A percentile compares a stretch with the other conserved stretches of the same genome.
phyloP scores from a whole-genome alignment of 2,329 filamentous ascomycete species.

The Ophiostoma fasciatum region DNA sequence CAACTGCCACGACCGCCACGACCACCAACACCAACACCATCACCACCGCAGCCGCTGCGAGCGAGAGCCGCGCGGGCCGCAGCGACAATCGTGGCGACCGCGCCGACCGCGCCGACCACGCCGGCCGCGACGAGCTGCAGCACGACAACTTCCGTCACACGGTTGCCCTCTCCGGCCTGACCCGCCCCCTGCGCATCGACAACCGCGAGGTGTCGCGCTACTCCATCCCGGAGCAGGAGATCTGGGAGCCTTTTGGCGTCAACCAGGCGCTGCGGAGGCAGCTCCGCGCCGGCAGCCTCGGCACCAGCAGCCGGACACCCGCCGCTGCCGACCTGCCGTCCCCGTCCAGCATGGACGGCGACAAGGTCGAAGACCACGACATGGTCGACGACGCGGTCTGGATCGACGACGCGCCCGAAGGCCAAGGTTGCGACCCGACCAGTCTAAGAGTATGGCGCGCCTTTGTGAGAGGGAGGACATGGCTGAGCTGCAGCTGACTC shows the following conservation, averaged over 20 bases:
- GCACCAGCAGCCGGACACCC: not conserved
- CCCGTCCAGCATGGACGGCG: slow-evolving; percentile 16
- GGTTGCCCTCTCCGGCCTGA: not conserved
- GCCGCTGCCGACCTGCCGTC: not conserved
- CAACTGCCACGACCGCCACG: too few relatives aligned
- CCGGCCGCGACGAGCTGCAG: too few relatives aligned
- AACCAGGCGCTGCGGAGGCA: not conserved
- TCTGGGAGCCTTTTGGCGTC: slow-evolving; percentile 12
- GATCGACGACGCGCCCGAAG: slow-evolving; percentile 21
- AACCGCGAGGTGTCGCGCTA: slow-evolving; percentile 11
- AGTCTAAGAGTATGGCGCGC: slow-evolving; percentile 30
- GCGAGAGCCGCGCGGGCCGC: too few relatives aligned
- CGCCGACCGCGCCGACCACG: not conserved
- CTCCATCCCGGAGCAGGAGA: slow-evolving; percentile 3
- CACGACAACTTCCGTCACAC: not conserved
- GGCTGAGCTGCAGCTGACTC: not conserved
- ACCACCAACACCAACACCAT: too few relatives aligned
- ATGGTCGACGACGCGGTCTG: slow-evolving; percentile 15
- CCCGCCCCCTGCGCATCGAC: not conserved
- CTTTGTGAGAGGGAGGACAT: too few relatives aligned
- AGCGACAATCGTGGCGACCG: not conserved
- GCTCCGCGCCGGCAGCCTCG: slow-evolving; percentile 10
- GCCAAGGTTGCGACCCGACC: slow-evolving; percentile 38
- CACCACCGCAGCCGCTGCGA: too few relatives aligned
- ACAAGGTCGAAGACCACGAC: slow-evolving; percentile 21